Conservation (phyloP, 2,329 filamentous ascomycete species). For the Apiospora arundinis region DNA sequence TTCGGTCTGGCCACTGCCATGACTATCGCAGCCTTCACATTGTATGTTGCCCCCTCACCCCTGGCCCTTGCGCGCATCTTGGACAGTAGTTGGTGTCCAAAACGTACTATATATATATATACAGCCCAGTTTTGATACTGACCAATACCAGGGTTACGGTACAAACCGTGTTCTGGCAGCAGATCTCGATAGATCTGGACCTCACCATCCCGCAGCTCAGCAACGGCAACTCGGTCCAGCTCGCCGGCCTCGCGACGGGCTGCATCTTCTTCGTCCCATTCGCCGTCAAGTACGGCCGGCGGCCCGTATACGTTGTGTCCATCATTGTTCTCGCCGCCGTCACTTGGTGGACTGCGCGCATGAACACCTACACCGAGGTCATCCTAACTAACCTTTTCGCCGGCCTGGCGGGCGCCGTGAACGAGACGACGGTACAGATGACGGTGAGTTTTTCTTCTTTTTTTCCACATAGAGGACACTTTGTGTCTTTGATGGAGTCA, state of each 20-base stretch:
- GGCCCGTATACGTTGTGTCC: conserved; percentile 39
- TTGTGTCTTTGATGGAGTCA: too few species aligned
- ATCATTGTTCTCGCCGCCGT: conserved; percentile 32
- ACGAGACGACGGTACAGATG: conserved; percentile 48
- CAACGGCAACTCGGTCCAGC: conserved; percentile 36
- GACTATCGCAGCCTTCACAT: conserved; percentile 38
- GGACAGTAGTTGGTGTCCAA: too few species aligned
- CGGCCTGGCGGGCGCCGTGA: conserved; percentile 46
- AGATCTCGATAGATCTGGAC: conserved; percentile 40
- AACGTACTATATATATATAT: too few species aligned
- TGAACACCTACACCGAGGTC: conserved; percentile 33
- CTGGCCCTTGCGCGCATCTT: too few species aligned
- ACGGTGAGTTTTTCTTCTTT: conserved; percentile 36
- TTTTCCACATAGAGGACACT: too few species aligned
- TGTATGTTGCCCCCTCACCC: conserved; percentile 13
- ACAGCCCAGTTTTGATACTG: not conserved
- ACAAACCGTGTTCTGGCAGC: conserved; percentile 41
- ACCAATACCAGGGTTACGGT: conserved; percentile 30
- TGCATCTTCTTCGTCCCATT: conserved; percentile 44
- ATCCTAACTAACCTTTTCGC: conserved; percentile 35
- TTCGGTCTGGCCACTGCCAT: conserved; percentile 36
- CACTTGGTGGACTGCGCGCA: conserved; percentile 33
- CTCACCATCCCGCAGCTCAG: conserved; percentile 36
- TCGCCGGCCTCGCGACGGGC: conserved; percentile 41
- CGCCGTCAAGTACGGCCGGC: conserved; percentile 43